A percentile compares a stretch with the other conserved stretches of the same genome.
phyloP scores from a whole-genome alignment of 208 protist species.

The Herpetomonas tarakana region DNA sequence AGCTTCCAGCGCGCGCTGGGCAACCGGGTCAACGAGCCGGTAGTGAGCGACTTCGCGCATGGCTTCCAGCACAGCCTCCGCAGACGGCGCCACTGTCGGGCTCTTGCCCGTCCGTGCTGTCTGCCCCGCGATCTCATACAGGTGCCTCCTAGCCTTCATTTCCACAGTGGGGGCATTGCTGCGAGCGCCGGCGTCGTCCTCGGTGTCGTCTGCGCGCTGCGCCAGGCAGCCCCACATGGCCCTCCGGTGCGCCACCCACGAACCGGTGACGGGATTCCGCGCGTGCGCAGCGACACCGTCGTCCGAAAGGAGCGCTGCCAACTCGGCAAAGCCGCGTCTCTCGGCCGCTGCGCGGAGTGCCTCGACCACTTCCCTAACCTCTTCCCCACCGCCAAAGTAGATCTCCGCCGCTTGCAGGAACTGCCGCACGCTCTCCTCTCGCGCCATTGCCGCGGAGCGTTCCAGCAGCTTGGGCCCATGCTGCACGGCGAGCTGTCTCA shows the following conservation, averaged over 20 bases:
- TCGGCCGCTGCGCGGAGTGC: not conserved
- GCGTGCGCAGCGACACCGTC: not conserved
- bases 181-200: too few species aligned
- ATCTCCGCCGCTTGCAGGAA: not conserved
- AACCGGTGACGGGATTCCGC: too few species aligned
- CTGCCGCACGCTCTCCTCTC: not conserved
- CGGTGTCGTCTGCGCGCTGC: too few species aligned
- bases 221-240: too few species aligned
- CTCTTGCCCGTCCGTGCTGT: not conserved
- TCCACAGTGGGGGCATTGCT: too few species aligned
- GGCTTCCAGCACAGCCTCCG: not conserved
- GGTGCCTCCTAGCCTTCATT: too few species aligned
- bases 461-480: not conserved
- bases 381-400: not conserved
- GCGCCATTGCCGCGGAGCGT: not conserved
- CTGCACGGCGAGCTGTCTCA: slow-evolving; percentile 2
- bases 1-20: not conserved
- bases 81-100: not conserved
- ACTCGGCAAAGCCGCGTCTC: not conserved
- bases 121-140: too few species aligned
- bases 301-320: not conserved
- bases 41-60: slow-evolving; percentile 12
- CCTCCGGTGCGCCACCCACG: too few species aligned
- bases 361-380: not conserved
- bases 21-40: slow-evolving; percentile 7